These are phyloP conservation scores for Neurospora crassa DNA, from an alignment of 2,329 filamentous ascomycete species.

Conservation along the genomic window DNA sequence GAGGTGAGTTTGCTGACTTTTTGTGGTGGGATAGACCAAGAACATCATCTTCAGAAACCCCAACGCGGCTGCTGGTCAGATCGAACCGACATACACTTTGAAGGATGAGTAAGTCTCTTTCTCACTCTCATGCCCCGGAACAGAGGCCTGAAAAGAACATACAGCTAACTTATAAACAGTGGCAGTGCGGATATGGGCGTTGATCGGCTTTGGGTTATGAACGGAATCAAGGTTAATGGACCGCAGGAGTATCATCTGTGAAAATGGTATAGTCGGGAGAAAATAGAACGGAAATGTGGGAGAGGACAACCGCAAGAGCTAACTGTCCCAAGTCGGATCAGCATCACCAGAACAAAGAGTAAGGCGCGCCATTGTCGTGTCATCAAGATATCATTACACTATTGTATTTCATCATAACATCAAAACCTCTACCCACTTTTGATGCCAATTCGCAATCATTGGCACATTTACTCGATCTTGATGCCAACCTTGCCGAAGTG, in stretches of 20 bases:
- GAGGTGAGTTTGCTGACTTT: not conserved
- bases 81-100: conserved; percentile 19
- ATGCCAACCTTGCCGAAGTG: conserved; percentile 48
- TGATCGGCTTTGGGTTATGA: conserved; percentile 20
- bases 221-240: conserved; percentile 19
- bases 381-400: not conserved
- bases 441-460: conserved; percentile 15
- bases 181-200: conserved; percentile 24
- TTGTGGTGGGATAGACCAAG: conserved; percentile 15
- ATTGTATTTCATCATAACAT: not conserved
- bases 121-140: not conserved
- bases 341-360: not conserved
- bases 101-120: conserved; percentile 25
- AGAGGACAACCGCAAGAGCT: not conserved
- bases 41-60: conserved; percentile 25
- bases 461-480: conserved; percentile 24
- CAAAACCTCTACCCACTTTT: conserved; percentile 21
- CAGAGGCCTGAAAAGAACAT: not conserved
- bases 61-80: conserved; percentile 17
- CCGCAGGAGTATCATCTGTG: conserved; percentile 23
- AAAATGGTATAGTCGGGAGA: not conserved
- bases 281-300: not conserved
- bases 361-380: not conserved
- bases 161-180: conserved; percentile 10
- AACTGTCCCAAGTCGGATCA: not conserved